Evolutionary conservation across 2,329 filamentous ascomycete genomes (phyloP), one percentile per base, ranked within the genome.

Genomic region (Trichoderma cornu-damae): DNA sequence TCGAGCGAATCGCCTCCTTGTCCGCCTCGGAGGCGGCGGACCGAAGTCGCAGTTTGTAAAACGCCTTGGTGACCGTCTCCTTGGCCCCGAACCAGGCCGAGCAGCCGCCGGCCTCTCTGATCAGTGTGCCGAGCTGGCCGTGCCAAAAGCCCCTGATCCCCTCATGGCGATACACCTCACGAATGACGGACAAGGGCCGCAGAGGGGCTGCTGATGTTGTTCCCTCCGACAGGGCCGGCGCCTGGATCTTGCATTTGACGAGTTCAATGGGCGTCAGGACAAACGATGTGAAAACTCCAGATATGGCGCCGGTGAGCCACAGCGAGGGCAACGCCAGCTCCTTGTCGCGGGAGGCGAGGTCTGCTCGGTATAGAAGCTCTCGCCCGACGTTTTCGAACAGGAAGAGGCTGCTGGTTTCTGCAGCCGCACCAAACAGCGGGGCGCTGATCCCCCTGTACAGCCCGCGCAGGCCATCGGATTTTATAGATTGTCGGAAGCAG

Each of bases 241-340:
- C 92, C 72, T 99, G 94, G 75, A 99, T 96, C 74, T 94, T 95
- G 81, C 94, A 99, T 75, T 99, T 99, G 69, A 99, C 89, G 52
- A 99, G 83, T 75, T 99, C 94, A 63, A 99, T 90, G 0, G 94
- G 94, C 0, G 94, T 99, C 61, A 99, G 83, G 30, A 96, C 84
- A 47, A 96, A 80, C 0, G 90, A 96, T 0, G 94, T 96, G 67
- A 96, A 88, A 37, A 89, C 88, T 32, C 94, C 94, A 1, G 92
- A 88, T 58, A 90, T 87, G 48, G 89, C 93, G 46, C 94, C 94
- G 16, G 90, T 95, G 51, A 85, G 75, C 70, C 90, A 83, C 14
- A 97, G 79, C 1, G 86, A 87, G 1, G 81, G 74, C n/a, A 96
- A 81, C 0, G 91, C 86, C 1, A 97, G 76, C 0, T 83, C 79